phyloP scores from a whole-genome alignment of 108 stramenopile genomes.

The Cyclotella kingstonii region DNA sequence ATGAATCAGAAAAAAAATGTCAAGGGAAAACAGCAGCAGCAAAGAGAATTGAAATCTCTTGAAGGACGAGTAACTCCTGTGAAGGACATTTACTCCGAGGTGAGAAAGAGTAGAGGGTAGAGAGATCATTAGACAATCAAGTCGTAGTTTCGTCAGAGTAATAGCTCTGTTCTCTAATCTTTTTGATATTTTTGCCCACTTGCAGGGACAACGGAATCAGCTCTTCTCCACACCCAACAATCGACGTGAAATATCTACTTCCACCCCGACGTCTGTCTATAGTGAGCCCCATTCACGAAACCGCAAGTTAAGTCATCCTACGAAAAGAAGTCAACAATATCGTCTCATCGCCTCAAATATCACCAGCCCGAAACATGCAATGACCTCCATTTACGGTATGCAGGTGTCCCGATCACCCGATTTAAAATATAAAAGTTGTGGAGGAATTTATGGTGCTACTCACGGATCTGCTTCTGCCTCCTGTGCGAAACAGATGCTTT shows the following conservation, averaged over 20 bases:
- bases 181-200: not conserved
- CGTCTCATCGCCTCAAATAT: not conserved
- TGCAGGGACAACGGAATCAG: not conserved
- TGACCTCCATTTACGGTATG: too few relatives aligned
- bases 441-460: not conserved
- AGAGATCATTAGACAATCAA: not conserved
- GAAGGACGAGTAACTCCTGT: constrained; percentile 37
- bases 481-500: too few relatives aligned
- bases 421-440: constrained; percentile 1
- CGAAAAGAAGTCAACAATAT: not conserved
- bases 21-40: constrained; percentile 1
- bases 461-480: too few relatives aligned
- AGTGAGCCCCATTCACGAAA: constrained; percentile 13
- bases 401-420: constrained; percentile 16
- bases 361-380: not conserved
- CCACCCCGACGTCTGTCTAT: constrained; percentile 29
- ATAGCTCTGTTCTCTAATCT: not conserved
- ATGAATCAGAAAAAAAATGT: constrained; percentile 1
- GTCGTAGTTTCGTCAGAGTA: not conserved
- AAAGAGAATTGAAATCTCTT: constrained; percentile 9
- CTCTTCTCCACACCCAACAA: constrained; percentile 26
- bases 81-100: constrained; percentile 27
- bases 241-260: constrained; percentile 16
- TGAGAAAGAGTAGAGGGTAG: not conserved
- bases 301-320: not conserved